These are phyloP conservation scores for Ustilago cynodontis DNA, from an alignment of 1,284 basidiomycete genomes.

Conservation along the genomic window DNA sequence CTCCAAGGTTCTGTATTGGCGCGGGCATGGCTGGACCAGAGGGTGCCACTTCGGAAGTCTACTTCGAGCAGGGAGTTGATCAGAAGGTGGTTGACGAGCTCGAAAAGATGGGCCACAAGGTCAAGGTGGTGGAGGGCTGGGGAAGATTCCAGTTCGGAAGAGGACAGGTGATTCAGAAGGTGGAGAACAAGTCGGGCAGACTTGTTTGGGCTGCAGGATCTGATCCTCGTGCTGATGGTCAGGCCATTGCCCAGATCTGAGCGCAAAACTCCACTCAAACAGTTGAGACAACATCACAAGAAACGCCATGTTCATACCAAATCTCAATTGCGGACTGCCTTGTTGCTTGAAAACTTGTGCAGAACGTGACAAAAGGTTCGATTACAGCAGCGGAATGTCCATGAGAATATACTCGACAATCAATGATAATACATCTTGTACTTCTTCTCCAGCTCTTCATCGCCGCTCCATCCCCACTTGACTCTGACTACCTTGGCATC, in stretches of 20 bases:
- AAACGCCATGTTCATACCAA: not conserved
- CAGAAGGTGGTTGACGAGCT: slow-evolving; percentile 71
- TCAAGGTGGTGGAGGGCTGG: slow-evolving; percentile 77
- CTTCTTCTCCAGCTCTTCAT: slow-evolving; percentile 10
- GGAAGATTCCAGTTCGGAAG: slow-evolving; percentile 82
- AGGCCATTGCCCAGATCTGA: slow-evolving; percentile 87
- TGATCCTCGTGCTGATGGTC: slow-evolving; percentile 74
- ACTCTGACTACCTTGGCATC: slow-evolving; percentile 24
- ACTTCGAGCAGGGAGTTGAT: slow-evolving; percentile 86
- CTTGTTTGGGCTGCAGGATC: slow-evolving; percentile 52
- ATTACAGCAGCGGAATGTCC: not conserved
- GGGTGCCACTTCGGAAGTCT: slow-evolving; percentile 81
- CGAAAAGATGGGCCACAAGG: slow-evolving; percentile 87
- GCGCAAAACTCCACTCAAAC: too few species aligned
- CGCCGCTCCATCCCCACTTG: slow-evolving; percentile 36
- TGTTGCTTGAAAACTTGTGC: not conserved
- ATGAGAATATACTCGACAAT: not conserved
- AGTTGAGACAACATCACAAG: not conserved
- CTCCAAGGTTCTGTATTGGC: slow-evolving; percentile 94
- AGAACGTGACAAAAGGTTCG: not conserved
- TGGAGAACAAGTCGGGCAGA: slow-evolving; percentile 25
- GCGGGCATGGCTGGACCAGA: slow-evolving; percentile 80
- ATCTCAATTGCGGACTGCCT: not conserved
- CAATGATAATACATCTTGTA: slow-evolving; percentile 50
- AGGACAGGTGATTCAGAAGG: slow-evolving; percentile 74